Percentiles rank a stretch among this genome's conserved stretches.
These are phyloP conservation scores for Paraurostyla sp. DNA, from an alignment of 73 alveolate genomes.

Conservation along the genomic window DNA sequence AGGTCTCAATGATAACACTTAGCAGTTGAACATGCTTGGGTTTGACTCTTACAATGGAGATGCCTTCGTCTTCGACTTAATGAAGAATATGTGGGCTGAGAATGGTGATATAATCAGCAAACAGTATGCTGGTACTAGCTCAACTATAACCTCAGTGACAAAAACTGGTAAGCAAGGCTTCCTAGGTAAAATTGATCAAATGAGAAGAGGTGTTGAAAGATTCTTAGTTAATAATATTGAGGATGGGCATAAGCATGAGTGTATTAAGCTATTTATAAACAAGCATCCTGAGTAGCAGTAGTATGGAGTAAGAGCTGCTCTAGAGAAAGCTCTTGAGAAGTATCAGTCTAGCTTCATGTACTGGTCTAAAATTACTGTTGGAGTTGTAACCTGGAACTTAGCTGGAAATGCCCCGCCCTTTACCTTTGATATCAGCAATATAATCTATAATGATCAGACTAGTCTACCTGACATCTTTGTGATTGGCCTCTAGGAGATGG, in stretches of 20 bases:
- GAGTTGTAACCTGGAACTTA: slow-evolving; percentile 65
- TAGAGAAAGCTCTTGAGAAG: slow-evolving; percentile 54
- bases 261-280: slow-evolving; percentile 66
- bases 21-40: slow-evolving; percentile 37
- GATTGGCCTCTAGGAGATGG: slow-evolving; percentile 90
- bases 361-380: slow-evolving; percentile 19
- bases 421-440: slow-evolving; percentile 42
- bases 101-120: slow-evolving; percentile 94
- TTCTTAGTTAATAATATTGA: slow-evolving; percentile 76
- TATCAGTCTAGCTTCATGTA: slow-evolving; percentile 24
- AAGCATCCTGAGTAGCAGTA: slow-evolving; percentile 75
- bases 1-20: neutral
- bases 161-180: slow-evolving; percentile 93
- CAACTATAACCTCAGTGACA: slow-evolving; percentile 94
- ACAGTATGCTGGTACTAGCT: slow-evolving; percentile 97
- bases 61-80: slow-evolving; percentile 43
- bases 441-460: slow-evolving; percentile 10
- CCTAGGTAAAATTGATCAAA: slow-evolving; percentile 90
- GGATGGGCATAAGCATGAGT: slow-evolving; percentile 78
- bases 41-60: slow-evolving; percentile 64
- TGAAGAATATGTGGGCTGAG: slow-evolving; percentile 92
- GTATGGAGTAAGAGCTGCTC: slow-evolving; percentile 78
- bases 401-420: slow-evolving; percentile 70
- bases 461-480: slow-evolving; percentile 83
- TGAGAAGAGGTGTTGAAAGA: slow-evolving; percentile 80